Evolutionary conservation across 2,329 filamentous ascomycete species (phyloP).

Genomic region (Cadophora gregata): DNA sequence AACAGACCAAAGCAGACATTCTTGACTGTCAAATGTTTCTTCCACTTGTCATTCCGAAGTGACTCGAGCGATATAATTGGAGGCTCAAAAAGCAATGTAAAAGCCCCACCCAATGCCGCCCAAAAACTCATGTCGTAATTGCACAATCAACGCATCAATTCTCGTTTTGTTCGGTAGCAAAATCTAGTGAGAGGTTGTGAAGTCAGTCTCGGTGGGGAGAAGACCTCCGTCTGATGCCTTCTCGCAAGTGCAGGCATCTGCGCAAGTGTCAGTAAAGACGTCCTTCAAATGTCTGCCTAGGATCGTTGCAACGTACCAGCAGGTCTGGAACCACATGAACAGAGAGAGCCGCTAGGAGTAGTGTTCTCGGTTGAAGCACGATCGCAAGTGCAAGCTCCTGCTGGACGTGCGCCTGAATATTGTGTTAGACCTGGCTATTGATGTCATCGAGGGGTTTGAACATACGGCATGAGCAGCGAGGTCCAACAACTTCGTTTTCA

Average conservation of each 20-base stretch:
- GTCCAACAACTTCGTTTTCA: constrained; percentile 77
- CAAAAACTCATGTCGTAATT: constrained; percentile 5
- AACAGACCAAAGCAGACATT: constrained; percentile 7
- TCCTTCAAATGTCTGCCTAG: neutral
- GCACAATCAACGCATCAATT: neutral
- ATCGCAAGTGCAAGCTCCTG: constrained; percentile 82
- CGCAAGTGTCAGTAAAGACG: constrained; percentile 23
- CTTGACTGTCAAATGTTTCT: neutral
- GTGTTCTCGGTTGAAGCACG: constrained; percentile 73
- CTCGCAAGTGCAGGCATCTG: constrained; percentile 82
- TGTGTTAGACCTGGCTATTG: constrained; percentile 13
- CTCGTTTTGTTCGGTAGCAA: neutral
- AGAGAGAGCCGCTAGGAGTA: constrained; percentile 64
- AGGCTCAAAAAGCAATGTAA: neutral
- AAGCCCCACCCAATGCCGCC: constrained; percentile 2
- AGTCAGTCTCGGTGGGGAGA: constrained; percentile 79
- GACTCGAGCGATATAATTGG: neutral
- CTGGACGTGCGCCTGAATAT: constrained; percentile 64
- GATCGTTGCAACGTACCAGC: constrained; percentile 58
- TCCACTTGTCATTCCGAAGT: neutral
- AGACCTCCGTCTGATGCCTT: constrained; percentile 68
- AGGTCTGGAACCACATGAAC: constrained; percentile 78
- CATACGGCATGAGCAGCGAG: constrained; percentile 80
- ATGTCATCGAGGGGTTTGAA: constrained; percentile 17
- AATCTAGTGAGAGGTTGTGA: constrained; percentile 68